Percentiles rank a stretch among this genome's conserved stretches.
Evolutionary conservation across 108 stramenopile genomes (phyloP).

Genomic region (Seminavis robusta): DNA sequence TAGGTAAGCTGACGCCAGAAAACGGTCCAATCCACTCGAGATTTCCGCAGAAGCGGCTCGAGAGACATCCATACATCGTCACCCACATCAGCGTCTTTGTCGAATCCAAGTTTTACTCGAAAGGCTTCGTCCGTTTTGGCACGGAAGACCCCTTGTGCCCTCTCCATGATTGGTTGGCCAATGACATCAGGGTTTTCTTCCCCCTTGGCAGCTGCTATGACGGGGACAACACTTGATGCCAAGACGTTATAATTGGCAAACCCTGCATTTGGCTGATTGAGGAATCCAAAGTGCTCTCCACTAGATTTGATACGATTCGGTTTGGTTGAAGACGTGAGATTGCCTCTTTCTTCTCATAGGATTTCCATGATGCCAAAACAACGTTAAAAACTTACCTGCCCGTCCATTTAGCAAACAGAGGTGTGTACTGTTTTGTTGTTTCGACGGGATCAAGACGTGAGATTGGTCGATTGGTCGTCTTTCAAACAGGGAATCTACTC

Average conservation of each 20-base stretch:
- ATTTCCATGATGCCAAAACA: too few relatives aligned
- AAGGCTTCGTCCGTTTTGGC: conserved; percentile 44
- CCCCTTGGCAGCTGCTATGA: conserved; percentile 54
- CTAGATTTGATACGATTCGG: too few relatives aligned
- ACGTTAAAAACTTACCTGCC: too few relatives aligned
- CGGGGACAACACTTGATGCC: conserved; percentile 63
- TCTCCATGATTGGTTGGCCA: conserved; percentile 32
- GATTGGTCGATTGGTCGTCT: too few relatives aligned
- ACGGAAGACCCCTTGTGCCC: conserved; percentile 54
- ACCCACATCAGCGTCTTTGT: conserved; percentile 33
- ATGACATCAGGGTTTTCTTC: conserved; percentile 32
- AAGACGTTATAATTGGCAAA: conserved; percentile 79
- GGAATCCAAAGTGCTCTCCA: conserved; percentile 86
- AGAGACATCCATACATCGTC: conserved; percentile 66
- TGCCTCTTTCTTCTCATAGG: too few relatives aligned
- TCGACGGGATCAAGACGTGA: too few relatives aligned
- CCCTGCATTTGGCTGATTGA: conserved; percentile 84
- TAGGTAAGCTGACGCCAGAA: conserved; percentile 76
- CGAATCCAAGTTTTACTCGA: conserved; percentile 62
- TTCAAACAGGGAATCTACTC: too few relatives aligned
- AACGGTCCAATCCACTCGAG: conserved; percentile 78
- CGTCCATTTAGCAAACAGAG: conserved; percentile 87
- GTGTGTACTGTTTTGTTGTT: conserved; percentile 71
- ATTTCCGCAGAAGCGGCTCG: conserved; percentile 39
- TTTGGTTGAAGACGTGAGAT: too few relatives aligned